Percentiles rank a stretch among this genome's conserved stretches.
These are phyloP conservation scores for Abrus precatorius DNA, from an alignment of 306 rosid species.

Conservation along the genomic window DNA sequence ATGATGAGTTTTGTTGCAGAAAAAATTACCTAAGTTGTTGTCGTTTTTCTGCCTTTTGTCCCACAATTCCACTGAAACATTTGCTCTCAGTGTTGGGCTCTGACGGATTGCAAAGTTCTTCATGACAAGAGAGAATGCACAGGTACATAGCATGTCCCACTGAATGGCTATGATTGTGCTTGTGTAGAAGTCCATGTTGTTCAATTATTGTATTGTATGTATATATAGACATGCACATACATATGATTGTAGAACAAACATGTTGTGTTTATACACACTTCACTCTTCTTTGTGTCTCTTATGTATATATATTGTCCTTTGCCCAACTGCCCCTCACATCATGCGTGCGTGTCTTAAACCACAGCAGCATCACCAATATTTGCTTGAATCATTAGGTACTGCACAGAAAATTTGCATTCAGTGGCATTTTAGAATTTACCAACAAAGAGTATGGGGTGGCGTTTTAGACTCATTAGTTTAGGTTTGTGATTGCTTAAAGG, in stretches of 20 bases:
- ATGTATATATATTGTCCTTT: slow-evolving; percentile 29
- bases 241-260: slow-evolving; percentile 32
- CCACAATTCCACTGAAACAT: slow-evolving; percentile 41
- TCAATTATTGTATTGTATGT: slow-evolving; percentile 36
- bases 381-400: slow-evolving; percentile 1
- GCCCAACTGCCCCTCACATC: slow-evolving; percentile 39
- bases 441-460: neutral
- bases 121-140: neutral
- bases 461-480: neutral
- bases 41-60: slow-evolving; percentile 15
- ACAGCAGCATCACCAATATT: slow-evolving; percentile 40
- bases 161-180: slow-evolving; percentile 29
- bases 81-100: slow-evolving; percentile 25
- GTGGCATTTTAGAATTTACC: neutral
- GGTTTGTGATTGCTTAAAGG: neutral
- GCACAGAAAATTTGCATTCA: neutral
- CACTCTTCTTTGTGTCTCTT: slow-evolving; percentile 16
- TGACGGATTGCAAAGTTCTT: slow-evolving; percentile 15
- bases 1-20: neutral
- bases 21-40: slow-evolving; percentile 18
- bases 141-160: slow-evolving; percentile 22
- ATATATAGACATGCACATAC: slow-evolving; percentile 16
- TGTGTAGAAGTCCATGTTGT: neutral
- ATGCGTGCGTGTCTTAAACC: slow-evolving; percentile 40
- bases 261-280: neutral